Base-by-base conservation (phyloP, 192 early-diverging fungal species). In the Coemansia sp. region DNA sequence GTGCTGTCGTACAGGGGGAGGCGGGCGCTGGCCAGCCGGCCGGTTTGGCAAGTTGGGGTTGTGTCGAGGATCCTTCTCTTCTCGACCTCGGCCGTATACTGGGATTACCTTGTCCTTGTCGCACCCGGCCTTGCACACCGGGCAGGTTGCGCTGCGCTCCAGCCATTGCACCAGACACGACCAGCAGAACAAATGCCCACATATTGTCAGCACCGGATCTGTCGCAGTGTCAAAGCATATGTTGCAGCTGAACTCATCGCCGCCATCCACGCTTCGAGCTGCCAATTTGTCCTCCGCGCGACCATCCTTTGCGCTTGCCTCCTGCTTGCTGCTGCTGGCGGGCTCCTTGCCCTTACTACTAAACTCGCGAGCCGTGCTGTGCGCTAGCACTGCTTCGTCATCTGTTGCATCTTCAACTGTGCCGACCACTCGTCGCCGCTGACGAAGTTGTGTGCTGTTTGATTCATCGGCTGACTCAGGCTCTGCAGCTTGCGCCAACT, bases 71-170 rank as follows among this genome's bases (percentile, higher is more conserved):
- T 93, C 92, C 61, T 86, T 86, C 50, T 86, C 85, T 63, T 92
- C 88, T 65, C 85, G 86, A 28, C 92, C 92, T 33, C 92, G 86
- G 21, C 90, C 90, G 63, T 93, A 93, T 33, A 93, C 85, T 0
- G 92, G 92, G 62, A 93, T 92, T 21, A 93, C 90, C 65, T 93
- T 92, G 38, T 92, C 90, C 64, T 88, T 87, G 20, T 88, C 89
- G 73, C 90, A 92, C 36, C 92, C 92, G 2, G 90, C 92, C 72
- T 93, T 93, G 63, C 92, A 93, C 14, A 93, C 90, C 6, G 92
- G 92, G 52, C 92, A 93, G 1, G 88, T 87, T 25, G 90, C 89
- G 62, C 90, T 91, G 31, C 85, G 76, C 52, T 91, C 88, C 14
- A 93, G 83, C 91, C 91, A 93, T 65, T 93, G 86, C 57, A 83